Evolutionary conservation across 2,329 filamentous ascomycete species (phyloP), one percentile per base, ranked within the genome.

Genomic region (Stachybotrys echinatus): DNA sequence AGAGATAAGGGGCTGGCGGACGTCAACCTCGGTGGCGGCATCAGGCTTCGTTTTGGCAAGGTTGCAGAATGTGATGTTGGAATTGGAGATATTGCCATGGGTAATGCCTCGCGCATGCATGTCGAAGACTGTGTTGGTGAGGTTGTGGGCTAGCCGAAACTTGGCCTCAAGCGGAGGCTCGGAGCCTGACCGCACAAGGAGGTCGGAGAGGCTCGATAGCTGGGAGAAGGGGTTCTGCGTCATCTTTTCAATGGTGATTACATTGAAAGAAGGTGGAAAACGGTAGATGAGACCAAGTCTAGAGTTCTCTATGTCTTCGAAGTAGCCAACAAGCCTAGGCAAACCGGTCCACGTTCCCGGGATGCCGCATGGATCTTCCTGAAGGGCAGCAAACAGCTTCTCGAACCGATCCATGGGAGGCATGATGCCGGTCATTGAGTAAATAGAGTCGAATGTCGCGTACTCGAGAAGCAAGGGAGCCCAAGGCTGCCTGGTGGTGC

Each of bases 241-340:
- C 10, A 75, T 65, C 21, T 70, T 68, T 50, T 80, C 76, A 38
- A 79, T 75, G 4, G 76, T 75, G 10, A 83, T 73, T 10, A 81
- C 72, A 54, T 80, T 77, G 66, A 88, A 86, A 8, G 77, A 74
- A 1, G 79, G 75, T 2, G 88, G 88, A 23, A 92, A 80, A 46
- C 87, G 84, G 59, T 89, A 92, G 12, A 92, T 78, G 12, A 92
- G 73, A 5, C 88, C 88, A 48, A 90, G 80, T 10, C 88, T 78
- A 1, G 88, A 84, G 48, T 81, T 74, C 18, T 81, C 78, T 48
- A 86, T 75, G 58, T 92, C 88, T 62, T 92, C 87, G 58, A 89
- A 90, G 60, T 89, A 92, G 3, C 81, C 83, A 12, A 86, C 67
- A 42, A 87, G 69, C 20, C 78, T 75, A 17, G 83, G 80, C 10